Conservation (phyloP, 2,329 filamentous ascomycete species). For the Emergomyces pasteurianus region DNA sequence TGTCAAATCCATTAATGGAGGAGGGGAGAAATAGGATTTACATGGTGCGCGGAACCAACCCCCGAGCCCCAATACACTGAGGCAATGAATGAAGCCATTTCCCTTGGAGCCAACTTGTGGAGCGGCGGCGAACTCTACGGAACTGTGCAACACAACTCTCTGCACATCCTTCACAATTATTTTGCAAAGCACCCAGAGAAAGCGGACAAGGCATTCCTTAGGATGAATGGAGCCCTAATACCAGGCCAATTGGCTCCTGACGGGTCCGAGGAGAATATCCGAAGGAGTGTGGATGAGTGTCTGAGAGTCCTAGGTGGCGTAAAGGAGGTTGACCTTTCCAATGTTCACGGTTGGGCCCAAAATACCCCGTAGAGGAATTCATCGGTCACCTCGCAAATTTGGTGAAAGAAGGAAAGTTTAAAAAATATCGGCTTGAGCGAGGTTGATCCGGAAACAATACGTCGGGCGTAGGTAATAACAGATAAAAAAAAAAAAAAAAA, state of each 20-base stretch:
- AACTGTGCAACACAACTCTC: constrained; percentile 19
- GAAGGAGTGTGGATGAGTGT: constrained; percentile 44
- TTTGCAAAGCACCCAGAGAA: constrained; percentile 19
- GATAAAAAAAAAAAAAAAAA: too few relatives aligned
- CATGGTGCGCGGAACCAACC: constrained; percentile 13
- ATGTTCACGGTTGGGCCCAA: constrained; percentile 41
- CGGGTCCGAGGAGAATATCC: constrained; percentile 39
- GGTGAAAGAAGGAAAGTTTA: constrained; percentile 25
- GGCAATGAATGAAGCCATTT: constrained; percentile 42
- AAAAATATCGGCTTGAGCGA: constrained; percentile 26
- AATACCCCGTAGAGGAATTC: constrained; percentile 35
- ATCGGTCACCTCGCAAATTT: constrained; percentile 20
- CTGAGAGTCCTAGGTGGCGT: constrained; percentile 35
- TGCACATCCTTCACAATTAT: constrained; percentile 18
- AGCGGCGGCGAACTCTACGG: constrained; percentile 24
- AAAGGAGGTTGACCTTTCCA: constrained; percentile 47
- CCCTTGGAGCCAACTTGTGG: constrained; percentile 21
- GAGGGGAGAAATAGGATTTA: constrained; percentile 13
- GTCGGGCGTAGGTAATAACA: constrained; percentile 20
- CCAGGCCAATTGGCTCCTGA: constrained; percentile 28
- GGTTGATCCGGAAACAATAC: constrained; percentile 29
- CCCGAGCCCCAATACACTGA: constrained; percentile 11
- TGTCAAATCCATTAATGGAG: background rate
- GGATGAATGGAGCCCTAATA: constrained; percentile 19
- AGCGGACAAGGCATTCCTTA: constrained; percentile 17